These are phyloP conservation scores for Brassica balearica DNA, from an alignment of 441 rosid species.

Conservation along the genomic window DNA sequence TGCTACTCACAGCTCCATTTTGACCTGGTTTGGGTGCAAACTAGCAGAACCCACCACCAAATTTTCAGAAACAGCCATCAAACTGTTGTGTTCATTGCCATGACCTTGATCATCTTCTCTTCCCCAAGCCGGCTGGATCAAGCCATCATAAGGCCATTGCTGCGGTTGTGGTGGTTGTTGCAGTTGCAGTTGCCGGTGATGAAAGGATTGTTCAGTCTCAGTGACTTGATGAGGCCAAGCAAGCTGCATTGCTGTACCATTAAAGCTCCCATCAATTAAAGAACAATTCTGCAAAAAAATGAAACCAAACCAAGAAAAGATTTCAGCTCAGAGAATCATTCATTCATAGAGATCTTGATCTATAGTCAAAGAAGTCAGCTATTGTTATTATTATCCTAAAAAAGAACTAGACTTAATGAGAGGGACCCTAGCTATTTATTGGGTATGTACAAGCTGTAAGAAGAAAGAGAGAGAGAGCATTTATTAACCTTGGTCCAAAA, in stretches of 20 bases:
- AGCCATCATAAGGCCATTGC: slow-evolving; percentile 66
- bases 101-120: slow-evolving; percentile 61
- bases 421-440: slow-evolving; percentile 43
- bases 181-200: slow-evolving; percentile 59
- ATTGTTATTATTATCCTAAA: slow-evolving; percentile 39
- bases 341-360: slow-evolving; percentile 35
- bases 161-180: slow-evolving; percentile 49
- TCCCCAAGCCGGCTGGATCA: slow-evolving; percentile 73
- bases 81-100: slow-evolving; percentile 44
- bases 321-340: slow-evolving; percentile 27
- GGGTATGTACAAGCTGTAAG: slow-evolving; percentile 43
- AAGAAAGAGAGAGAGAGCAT: slow-evolving; percentile 29
- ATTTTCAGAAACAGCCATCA: slow-evolving; percentile 66
- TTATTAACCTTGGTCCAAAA: slow-evolving; percentile 38
- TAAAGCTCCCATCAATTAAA: slow-evolving; percentile 63
- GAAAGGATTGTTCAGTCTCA: slow-evolving; percentile 46
- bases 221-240: slow-evolving; percentile 58
- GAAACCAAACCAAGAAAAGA: slow-evolving; percentile 19
- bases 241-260: slow-evolving; percentile 62
- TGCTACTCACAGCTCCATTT: slow-evolving; percentile 70
- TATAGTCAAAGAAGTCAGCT: slow-evolving; percentile 33
- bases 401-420: slow-evolving; percentile 35
- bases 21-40: slow-evolving; percentile 66
- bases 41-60: slow-evolving; percentile 72
- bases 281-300: slow-evolving; percentile 59